A percentile compares a stretch with the other conserved stretches of the same genome.
phyloP scores from a whole-genome alignment of 352 stramenopile species.

The Blastocystis sp. region DNA sequence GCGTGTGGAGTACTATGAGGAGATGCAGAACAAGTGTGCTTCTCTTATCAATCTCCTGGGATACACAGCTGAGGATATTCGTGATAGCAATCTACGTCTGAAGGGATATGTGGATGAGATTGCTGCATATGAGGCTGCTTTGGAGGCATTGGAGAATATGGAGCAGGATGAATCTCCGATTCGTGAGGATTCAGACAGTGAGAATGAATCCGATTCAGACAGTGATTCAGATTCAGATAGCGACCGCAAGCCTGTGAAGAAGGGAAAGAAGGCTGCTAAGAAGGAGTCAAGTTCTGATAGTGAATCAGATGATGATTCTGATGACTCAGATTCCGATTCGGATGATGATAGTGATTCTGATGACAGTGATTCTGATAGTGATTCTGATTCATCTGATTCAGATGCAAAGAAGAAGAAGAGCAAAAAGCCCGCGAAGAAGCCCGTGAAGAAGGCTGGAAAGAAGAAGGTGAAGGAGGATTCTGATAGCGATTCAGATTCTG shows the following conservation, averaged over 20 bases:
- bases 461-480: conserved; percentile 40
- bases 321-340: neutral
- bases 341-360: conserved; percentile 37
- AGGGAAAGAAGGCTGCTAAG: conserved; percentile 21
- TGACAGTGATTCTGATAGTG: conserved; percentile 35
- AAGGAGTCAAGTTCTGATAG: neutral
- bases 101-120: conserved; percentile 30
- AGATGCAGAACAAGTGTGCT: conserved; percentile 44
- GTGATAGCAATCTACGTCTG: conserved; percentile 14
- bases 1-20: conserved; percentile 39
- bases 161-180: conserved; percentile 4
- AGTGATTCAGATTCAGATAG: conserved; percentile 9
- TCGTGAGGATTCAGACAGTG: conserved; percentile 6
- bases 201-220: conserved; percentile 31
- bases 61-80: conserved; percentile 53
- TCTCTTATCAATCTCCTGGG: conserved; percentile 50
- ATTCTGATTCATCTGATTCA: conserved; percentile 23
- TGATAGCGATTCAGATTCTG: conserved; percentile 51
- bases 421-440: conserved; percentile 54
- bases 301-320: neutral
- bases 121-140: conserved; percentile 31
- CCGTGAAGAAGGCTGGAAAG: conserved; percentile 57
- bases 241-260: conserved; percentile 44
- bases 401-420: conserved; percentile 45
- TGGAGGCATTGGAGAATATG: conserved; percentile 29